Percentiles rank a stretch among this genome's conserved stretches.
Conservation (phyloP, 805 yeast genomes). For the Yamadazyma laniorum region DNA sequence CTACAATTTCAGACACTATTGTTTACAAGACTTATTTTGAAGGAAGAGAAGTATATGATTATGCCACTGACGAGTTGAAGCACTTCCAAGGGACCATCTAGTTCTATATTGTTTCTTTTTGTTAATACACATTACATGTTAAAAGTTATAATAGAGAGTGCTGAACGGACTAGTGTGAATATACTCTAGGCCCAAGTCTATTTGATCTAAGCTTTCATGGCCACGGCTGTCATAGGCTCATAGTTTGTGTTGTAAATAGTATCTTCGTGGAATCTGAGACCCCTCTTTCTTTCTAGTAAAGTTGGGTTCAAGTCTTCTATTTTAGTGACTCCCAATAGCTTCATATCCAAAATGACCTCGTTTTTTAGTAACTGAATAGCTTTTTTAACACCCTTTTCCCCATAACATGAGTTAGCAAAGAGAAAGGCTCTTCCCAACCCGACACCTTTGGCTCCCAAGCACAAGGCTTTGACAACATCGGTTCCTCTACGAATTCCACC, state of each 20-base stretch:
- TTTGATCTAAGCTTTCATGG: too few relatives aligned
- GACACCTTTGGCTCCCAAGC: constrained; percentile 69
- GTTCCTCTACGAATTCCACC: constrained; percentile 72
- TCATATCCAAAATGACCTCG: constrained; percentile 75
- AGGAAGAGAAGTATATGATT: constrained; percentile 22
- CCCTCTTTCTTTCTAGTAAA: constrained; percentile 34
- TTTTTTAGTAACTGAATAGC: constrained; percentile 62
- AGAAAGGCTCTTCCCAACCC: constrained; percentile 69
- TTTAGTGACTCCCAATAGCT: constrained; percentile 68
- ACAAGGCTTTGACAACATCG: constrained; percentile 62
- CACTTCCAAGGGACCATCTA: constrained; percentile 18
- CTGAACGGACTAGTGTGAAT: too few relatives aligned
- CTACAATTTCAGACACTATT: constrained; percentile 18
- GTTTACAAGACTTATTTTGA: constrained; percentile 22
- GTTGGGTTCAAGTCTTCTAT: constrained; percentile 47
- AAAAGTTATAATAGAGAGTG: too few relatives aligned
- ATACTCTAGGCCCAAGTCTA: too few relatives aligned
- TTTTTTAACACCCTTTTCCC: constrained; percentile 61
- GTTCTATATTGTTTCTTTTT: background rate
- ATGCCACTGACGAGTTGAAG: constrained; percentile 21
- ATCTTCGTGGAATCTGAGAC: constrained; percentile 16
- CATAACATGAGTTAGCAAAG: constrained; percentile 62
- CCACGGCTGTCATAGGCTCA: constrained; percentile 12
- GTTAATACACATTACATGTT: too few relatives aligned
- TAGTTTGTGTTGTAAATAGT: constrained; percentile 14